Evolutionary conservation across 345 rosid species (phyloP).

Genomic region (Arabidopsis arenosa): DNA sequence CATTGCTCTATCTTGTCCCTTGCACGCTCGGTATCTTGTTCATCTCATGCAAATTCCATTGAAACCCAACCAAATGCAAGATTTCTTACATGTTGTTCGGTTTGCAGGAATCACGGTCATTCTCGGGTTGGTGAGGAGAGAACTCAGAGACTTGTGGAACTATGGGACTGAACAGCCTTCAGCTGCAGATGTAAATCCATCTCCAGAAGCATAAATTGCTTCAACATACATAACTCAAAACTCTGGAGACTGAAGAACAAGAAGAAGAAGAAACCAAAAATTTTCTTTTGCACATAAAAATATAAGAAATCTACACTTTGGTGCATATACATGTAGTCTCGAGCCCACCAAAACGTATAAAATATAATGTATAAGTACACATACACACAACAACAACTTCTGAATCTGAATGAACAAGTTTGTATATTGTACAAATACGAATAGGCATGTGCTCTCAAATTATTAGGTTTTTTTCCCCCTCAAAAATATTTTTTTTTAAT

Average conservation of each 20-base stretch:
- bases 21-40: slow-evolving; percentile 81
- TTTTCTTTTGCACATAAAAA: not conserved
- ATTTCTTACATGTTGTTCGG: slow-evolving; percentile 10
- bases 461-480: too few relatives aligned
- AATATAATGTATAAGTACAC: slow-evolving; percentile 2
- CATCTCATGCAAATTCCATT: not conserved
- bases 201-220: slow-evolving; percentile 30
- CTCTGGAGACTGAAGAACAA: slow-evolving; percentile 5
- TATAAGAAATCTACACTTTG: slow-evolving; percentile 28
- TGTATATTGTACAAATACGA: slow-evolving; percentile 11
- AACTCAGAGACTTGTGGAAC: slow-evolving; percentile 67
- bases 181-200: slow-evolving; percentile 34
- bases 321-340: slow-evolving; percentile 22
- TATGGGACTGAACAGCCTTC: slow-evolving; percentile 49
- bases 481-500: too few relatives aligned
- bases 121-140: slow-evolving; percentile 68
- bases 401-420: slow-evolving; percentile 3
- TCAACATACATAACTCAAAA: slow-evolving; percentile 1
- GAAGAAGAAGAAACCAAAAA: not conserved
- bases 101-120: slow-evolving; percentile 61
- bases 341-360: slow-evolving; percentile 19
- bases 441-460: not conserved
- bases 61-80: slow-evolving; percentile 1
- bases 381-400: not conserved
- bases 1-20: slow-evolving; percentile 97